Evolutionary conservation across 306 rosid species (phyloP), one percentile per base, ranked within the genome.

Genomic region (Pterocarpus santalinus): DNA sequence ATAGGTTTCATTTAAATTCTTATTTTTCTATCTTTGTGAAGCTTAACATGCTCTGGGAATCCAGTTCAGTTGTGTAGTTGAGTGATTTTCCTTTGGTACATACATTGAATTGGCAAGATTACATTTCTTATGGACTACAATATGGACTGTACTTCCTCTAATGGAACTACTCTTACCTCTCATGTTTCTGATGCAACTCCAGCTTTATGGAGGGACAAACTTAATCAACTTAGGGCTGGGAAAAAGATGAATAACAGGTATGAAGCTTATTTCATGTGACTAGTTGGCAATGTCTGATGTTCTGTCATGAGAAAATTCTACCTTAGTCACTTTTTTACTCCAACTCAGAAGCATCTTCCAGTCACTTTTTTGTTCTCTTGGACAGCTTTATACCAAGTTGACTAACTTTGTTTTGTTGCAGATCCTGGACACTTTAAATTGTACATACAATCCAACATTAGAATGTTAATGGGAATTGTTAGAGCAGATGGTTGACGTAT

Each of bases 191-290:
- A 34, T 66, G 76, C 76, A 33, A 57, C 65, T 75, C 33, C 81
- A 81, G 85, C 85, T 66, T 75, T 75, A 78, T 82, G 81, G 85
- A 68, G 85, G 85, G 85, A 82, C 77, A 68, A 35, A 75, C 85
- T 75, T 34, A 75, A 68, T 60, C 65, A 82, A 75, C 43, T 82
- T 39, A 75, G 85, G 81, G 81, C 85, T 46, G 72, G 77, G 35
- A 82, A 69, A 75, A 75, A 75, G 15, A 11, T n/a, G 46, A 75
- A 81, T 58, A 81, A 75, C 75, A 81, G 81, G 85, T 82, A 75
- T 28, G 52, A 35, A 81, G 58, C 16, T 55, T 32, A 43, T 43
- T 73, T 56, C 61, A 51, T 28, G 4, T 73, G 67, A 39, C 36
- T 22, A 22, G 34, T 72, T 51, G 52, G 30, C 72, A 49, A 68